Conservation (phyloP, 345 rosid species). For the Hibiscus syriacus region DNA sequence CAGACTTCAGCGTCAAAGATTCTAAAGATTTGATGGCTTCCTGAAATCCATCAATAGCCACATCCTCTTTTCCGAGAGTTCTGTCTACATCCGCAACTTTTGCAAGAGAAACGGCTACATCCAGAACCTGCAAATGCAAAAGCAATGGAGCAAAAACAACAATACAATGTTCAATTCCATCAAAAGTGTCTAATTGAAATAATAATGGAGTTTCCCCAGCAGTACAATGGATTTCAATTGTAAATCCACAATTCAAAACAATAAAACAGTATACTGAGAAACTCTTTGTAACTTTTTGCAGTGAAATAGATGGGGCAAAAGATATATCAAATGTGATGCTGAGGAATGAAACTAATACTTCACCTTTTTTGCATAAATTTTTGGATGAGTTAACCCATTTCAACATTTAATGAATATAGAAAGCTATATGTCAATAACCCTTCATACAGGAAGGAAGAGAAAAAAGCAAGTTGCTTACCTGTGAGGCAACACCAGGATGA, state of each 20-base stretch:
- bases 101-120: conserved; percentile 84
- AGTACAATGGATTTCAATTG: background rate
- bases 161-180: background rate
- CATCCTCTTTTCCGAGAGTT: conserved; percentile 54
- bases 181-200: background rate
- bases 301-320: background rate
- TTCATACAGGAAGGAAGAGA: background rate
- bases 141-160: background rate
- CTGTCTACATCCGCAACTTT: conserved; percentile 93
- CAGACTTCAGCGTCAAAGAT: conserved; percentile 58
- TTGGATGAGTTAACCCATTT: too few species aligned
- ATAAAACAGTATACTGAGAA: background rate
- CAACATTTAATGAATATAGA: too few species aligned
- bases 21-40: conserved; percentile 79
- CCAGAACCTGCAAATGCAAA: conserved; percentile 37
- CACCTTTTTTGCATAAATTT: too few species aligned
- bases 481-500: conserved; percentile 57
- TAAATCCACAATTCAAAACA: background rate
- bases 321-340: background rate
- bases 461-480: conserved; percentile 36
- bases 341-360: too few species aligned
- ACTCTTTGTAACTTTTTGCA: background rate
- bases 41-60: conserved; percentile 58
- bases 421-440: too few species aligned
- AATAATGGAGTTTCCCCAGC: background rate